These are phyloP conservation scores for Bocquillonia castaneifolia DNA, from an alignment of 441 rosid species.

Conservation along the genomic window DNA sequence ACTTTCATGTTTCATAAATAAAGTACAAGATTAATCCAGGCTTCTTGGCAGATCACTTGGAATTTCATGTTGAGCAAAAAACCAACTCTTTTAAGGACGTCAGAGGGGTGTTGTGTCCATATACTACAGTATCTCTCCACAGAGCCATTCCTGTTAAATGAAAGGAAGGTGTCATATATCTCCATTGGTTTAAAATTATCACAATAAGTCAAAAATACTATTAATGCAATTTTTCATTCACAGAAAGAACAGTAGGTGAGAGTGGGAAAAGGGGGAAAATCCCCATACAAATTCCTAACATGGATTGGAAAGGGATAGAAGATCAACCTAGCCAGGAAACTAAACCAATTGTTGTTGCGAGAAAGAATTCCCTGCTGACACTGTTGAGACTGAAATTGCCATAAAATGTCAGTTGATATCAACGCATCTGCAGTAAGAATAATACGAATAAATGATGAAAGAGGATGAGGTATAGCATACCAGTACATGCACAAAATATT, in stretches of 20 bases:
- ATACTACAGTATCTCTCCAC: constrained; percentile 63
- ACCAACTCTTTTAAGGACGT: constrained; percentile 60
- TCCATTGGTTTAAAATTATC: not conserved
- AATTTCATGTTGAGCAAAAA: constrained; percentile 36
- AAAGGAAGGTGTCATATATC: constrained; percentile 8
- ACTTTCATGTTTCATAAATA: not conserved
- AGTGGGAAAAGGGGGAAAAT: not conserved
- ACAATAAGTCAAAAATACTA: not conserved
- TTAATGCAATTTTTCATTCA: not conserved
- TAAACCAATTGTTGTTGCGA: constrained; percentile 63
- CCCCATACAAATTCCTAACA: not conserved
- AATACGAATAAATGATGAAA: not conserved
- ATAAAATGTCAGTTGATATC: not conserved
- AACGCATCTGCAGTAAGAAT: not conserved
- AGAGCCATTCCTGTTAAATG: constrained; percentile 51
- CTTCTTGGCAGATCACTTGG: not conserved
- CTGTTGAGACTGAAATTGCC: constrained; percentile 45
- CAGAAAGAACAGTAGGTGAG: not conserved
- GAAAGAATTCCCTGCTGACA: constrained; percentile 57
- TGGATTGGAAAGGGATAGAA: not conserved
- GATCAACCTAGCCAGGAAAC: constrained; percentile 69
- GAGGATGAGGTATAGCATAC: constrained; percentile 35
- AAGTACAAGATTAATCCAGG: not conserved
- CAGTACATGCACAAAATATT: constrained; percentile 76
- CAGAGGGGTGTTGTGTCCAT: constrained; percentile 59